Percentiles rank a stretch among this genome's conserved stretches.
Evolutionary conservation across 768 basidiomycete species (phyloP).

Genomic region (Rubroboletus pulcherrimus): DNA sequence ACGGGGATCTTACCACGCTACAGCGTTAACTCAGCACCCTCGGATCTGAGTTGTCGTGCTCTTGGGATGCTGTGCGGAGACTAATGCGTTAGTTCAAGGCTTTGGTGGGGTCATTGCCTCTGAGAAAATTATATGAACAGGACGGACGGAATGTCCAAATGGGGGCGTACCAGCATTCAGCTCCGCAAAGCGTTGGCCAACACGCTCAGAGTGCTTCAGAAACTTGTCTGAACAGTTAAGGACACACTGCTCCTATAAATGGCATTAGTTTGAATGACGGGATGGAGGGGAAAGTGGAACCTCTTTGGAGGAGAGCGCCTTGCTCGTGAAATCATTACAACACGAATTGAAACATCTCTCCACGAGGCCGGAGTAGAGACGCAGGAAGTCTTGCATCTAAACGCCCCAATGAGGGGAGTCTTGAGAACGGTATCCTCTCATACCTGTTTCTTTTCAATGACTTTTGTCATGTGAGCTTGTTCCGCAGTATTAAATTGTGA

Average conservation of each 20-base stretch:
- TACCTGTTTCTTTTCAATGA: slow-evolving; percentile 97
- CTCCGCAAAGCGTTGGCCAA: slow-evolving; percentile 90
- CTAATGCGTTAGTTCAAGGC: slow-evolving; percentile 18
- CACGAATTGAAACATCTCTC: slow-evolving; percentile 96
- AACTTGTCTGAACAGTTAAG: slow-evolving; percentile 97
- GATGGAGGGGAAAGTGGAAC: slow-evolving; percentile 35
- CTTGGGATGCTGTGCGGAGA: not conserved
- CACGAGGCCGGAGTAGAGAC: slow-evolving; percentile 89
- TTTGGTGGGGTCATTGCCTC: slow-evolving; percentile 32
- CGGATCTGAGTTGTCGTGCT: not conserved
- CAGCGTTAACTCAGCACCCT: slow-evolving; percentile 4
- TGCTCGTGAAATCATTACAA: slow-evolving; percentile 95
- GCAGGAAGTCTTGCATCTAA: slow-evolving; percentile 98
- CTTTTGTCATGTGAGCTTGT: slow-evolving; percentile 91
- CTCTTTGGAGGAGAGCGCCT: slow-evolving; percentile 91
- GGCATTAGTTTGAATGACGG: slow-evolving; percentile 6
- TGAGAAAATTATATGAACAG: slow-evolving; percentile 11
- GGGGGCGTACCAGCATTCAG: slow-evolving; percentile 75
- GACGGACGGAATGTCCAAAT: not conserved
- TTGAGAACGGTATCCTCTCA: slow-evolving; percentile 12
- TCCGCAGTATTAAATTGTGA: slow-evolving; percentile 85
- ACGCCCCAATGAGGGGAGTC: slow-evolving; percentile 6
- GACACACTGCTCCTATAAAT: slow-evolving; percentile 78
- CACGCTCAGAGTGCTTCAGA: slow-evolving; percentile 91
- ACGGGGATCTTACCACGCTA: slow-evolving; percentile 12